Conservation (phyloP, 2,329 filamentous ascomycete species). For the Gaeumannomyces sp. region DNA sequence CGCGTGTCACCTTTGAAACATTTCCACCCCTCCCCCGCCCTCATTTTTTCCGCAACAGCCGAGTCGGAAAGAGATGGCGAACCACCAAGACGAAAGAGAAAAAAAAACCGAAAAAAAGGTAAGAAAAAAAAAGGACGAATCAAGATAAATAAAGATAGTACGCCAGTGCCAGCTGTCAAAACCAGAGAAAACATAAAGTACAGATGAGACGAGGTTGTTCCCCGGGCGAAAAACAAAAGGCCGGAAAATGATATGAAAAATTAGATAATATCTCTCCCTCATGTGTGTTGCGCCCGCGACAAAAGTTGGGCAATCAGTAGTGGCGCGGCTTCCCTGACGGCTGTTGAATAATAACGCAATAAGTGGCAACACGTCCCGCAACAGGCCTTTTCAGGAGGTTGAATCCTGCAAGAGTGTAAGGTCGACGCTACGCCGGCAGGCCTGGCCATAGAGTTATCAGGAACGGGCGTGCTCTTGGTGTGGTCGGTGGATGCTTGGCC, state of each 20-base stretch:
- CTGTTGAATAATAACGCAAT: background rate
- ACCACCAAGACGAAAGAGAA: conserved; percentile 2
- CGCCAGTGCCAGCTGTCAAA: background rate
- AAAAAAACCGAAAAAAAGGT: background rate
- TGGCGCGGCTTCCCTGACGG: background rate
- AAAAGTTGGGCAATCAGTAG: background rate
- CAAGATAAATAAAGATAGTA: background rate
- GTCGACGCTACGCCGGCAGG: background rate
- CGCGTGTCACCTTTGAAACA: background rate
- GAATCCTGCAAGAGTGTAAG: background rate
- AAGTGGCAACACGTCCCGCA: background rate
- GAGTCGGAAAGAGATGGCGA: background rate
- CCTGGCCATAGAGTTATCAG: background rate
- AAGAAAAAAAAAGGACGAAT: background rate
- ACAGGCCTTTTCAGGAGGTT: background rate
- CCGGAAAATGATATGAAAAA: background rate
- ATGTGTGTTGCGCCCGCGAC: background rate
- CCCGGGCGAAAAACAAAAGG: background rate
- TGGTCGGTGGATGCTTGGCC: background rate
- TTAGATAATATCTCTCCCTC: background rate
- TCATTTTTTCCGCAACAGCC: background rate
- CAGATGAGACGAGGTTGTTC: background rate
- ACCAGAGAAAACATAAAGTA: background rate
- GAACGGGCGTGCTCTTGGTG: too few species aligned
- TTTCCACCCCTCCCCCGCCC: background rate